phyloP scores from a whole-genome alignment of 1,284 basidiomycete species.

The Cystobasidium pallidum region DNA sequence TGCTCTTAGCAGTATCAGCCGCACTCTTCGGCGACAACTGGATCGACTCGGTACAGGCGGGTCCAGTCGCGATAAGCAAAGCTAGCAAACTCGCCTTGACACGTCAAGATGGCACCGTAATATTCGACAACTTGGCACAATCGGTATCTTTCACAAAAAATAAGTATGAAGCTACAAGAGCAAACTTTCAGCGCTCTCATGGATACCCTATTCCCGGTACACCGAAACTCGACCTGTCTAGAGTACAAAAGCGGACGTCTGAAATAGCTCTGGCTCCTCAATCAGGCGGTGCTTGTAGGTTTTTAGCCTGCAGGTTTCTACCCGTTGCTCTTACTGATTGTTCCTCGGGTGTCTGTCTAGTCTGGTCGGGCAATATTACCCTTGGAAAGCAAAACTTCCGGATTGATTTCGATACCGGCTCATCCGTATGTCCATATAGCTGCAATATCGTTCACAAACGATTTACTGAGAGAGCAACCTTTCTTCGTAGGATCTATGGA shows the following conservation, averaged over 20 bases:
- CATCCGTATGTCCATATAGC: slow-evolving; percentile 29
- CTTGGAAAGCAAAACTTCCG: slow-evolving; percentile 51
- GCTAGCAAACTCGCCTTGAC: slow-evolving; percentile 19
- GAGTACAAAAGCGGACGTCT: slow-evolving; percentile 16
- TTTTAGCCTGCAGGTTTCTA: background rate
- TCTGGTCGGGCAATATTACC: slow-evolving; percentile 51
- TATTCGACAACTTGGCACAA: slow-evolving; percentile 36
- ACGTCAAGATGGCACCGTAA: slow-evolving; percentile 27
- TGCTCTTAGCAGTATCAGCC: slow-evolving; percentile 8
- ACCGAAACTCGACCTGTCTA: slow-evolving; percentile 10
- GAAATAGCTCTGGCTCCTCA: slow-evolving; percentile 19
- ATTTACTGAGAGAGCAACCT: background rate
- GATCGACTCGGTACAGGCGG: slow-evolving; percentile 3
- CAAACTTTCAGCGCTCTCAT: slow-evolving; percentile 32
- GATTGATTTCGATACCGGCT: slow-evolving; percentile 53
- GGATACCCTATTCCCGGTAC: slow-evolving; percentile 36
- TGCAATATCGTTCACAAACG: background rate
- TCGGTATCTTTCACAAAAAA: slow-evolving; percentile 37
- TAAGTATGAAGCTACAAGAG: slow-evolving; percentile 29
- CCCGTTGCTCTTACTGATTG: background rate
- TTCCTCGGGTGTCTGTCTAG: slow-evolving; percentile 30
- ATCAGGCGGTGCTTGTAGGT: slow-evolving; percentile 35
- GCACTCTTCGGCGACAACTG: slow-evolving; percentile 13
- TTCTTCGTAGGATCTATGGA: slow-evolving; percentile 52
- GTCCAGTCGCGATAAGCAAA: slow-evolving; percentile 22